Evolutionary conservation across 2,329 filamentous ascomycete species (phyloP), one percentile per base, ranked within the genome.

Genomic region (Botrytis medusae): DNA sequence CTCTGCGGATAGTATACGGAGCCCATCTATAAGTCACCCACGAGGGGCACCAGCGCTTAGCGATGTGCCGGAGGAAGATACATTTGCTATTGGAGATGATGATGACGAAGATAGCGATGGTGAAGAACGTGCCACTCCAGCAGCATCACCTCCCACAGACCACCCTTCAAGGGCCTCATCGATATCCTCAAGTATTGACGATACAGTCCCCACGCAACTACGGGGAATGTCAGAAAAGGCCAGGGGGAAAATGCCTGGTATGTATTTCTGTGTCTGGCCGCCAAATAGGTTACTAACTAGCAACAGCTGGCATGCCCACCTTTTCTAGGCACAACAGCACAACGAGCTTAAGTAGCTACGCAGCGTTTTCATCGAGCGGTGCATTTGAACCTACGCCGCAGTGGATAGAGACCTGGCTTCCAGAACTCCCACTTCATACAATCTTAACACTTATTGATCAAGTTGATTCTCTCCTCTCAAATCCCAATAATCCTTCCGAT

Each of bases 171-270:
- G 90, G 54, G 88, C 91, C 34, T 91, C 92, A 6, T 95, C 93
- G 0, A 85, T 92, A 32, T 89, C 89, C 42, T 89, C 89, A 0
- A 85, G 86, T 57, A 83, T 88, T 0, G 94, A 97, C 74, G 94
- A 97, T 74, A 91, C 92, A 6, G 89, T 97, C 16, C 94, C 94
- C 22, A 87, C 90, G 32, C 95, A 98, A 81, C 82, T 97, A 44
- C 89, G 93, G 73, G 94, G 94, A 72, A 97, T 98, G 93, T 98
- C 95, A 32, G 96, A 98, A 82, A 99, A 98, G 82, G 96, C 96
- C 25, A 87, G 96, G 68, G 96, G 96, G 12, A 99, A 99, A 83
- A 94, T 97, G 90, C 96, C 95, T 46, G 79, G 79, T 80, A 78
- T 70, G 74, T n/a, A 64, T 42, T 51, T n/a, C 25, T 60, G 42